phyloP scores from a whole-genome alignment of 257 asterid genomes.

The Solanum ossicruentum region DNA sequence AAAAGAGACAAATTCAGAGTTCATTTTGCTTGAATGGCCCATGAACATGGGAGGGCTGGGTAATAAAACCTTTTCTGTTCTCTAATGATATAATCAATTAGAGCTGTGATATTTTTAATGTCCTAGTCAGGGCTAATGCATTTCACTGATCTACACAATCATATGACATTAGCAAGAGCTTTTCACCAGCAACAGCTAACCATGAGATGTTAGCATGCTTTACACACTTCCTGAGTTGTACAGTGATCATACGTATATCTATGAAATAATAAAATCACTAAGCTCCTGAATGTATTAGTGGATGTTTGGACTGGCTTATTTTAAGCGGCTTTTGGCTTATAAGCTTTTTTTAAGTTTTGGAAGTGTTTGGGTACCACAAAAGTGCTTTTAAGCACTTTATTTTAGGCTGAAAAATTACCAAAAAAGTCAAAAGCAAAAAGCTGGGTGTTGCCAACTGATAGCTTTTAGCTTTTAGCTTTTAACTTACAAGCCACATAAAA shows the following conservation, averaged over 20 bases:
- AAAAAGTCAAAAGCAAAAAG: too few relatives aligned
- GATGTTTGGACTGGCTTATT: too few relatives aligned
- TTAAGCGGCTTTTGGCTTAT: too few relatives aligned
- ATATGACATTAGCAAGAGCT: neutral
- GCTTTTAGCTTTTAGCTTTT: too few relatives aligned
- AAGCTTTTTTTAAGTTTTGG: too few relatives aligned
- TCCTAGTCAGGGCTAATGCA: neutral
- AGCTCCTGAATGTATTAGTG: neutral
- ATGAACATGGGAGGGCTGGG: neutral
- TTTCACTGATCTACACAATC: neutral
- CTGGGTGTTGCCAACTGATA: too few relatives aligned
- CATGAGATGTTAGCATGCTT: neutral
- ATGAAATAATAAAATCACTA: neutral
- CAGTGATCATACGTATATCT: neutral
- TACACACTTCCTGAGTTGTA: neutral
- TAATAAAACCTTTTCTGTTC: neutral
- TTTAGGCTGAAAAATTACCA: too few relatives aligned
- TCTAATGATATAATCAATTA: neutral
- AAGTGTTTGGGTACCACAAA: too few relatives aligned
- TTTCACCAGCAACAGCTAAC: neutral
- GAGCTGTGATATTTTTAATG: neutral
- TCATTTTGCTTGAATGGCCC: neutral
- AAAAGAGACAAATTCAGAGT: neutral
- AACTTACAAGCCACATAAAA: too few relatives aligned
- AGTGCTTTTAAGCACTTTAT: too few relatives aligned